Percentiles rank a stretch among this genome's conserved stretches.
These are phyloP conservation scores for Bipolaris zeicola DNA, from an alignment of 2,329 filamentous ascomycete genomes.

Conservation along the genomic window DNA sequence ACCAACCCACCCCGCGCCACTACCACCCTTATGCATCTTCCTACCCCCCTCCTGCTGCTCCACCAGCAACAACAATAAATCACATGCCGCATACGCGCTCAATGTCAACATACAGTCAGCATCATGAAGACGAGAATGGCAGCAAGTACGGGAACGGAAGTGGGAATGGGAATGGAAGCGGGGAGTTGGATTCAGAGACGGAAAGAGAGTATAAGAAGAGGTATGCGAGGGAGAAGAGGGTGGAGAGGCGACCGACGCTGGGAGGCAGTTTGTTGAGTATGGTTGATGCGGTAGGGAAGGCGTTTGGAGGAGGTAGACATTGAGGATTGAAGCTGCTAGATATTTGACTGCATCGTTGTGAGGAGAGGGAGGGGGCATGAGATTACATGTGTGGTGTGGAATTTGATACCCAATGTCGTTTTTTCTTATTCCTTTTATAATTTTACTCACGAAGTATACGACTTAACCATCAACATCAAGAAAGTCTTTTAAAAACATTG, in stretches of 20 bases:
- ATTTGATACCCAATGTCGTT: too few relatives aligned
- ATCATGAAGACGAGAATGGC: not conserved
- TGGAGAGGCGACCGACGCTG: conserved; percentile 36
- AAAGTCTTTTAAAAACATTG: too few relatives aligned
- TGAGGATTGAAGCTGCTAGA: not conserved
- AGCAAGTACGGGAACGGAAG: not conserved
- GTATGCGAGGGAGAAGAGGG: conserved; percentile 23
- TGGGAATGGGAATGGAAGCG: not conserved
- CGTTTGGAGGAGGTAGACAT: conserved; percentile 16
- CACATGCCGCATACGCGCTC: conserved; percentile 12
- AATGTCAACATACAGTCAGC: conserved; percentile 9
- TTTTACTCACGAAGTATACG: too few relatives aligned
- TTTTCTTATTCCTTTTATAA: too few relatives aligned
- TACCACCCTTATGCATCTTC: conserved; percentile 1
- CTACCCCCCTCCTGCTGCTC: conserved; percentile 6
- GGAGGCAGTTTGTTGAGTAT: conserved; percentile 32
- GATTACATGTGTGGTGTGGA: too few relatives aligned
- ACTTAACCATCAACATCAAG: too few relatives aligned
- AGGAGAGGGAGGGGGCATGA: too few relatives aligned
- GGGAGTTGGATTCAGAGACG: conserved; percentile 21
- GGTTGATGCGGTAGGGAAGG: conserved; percentile 19
- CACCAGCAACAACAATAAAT: too few relatives aligned
- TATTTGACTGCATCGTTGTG: too few relatives aligned
- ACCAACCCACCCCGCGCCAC: not conserved
- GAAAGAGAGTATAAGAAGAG: conserved; percentile 20